phyloP scores from a whole-genome alignment of 495 filamentous ascomycete species.

The Corynascus novoguineensis region DNA sequence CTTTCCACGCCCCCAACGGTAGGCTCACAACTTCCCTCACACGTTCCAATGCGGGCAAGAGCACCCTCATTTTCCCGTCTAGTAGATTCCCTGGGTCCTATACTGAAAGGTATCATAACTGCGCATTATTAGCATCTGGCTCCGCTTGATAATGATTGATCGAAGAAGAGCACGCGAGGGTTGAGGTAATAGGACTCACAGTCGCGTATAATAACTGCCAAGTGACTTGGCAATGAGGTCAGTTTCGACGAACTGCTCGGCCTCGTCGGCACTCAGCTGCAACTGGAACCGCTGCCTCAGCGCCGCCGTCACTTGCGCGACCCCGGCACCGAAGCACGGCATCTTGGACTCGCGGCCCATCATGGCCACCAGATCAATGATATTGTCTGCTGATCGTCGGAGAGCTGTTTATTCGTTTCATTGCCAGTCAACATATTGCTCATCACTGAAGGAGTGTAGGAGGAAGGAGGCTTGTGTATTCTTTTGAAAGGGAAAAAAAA shows the following conservation, averaged over 20 bases:
- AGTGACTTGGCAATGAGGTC: conserved; percentile 64
- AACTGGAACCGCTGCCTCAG: conserved; percentile 64
- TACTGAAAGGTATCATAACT: conserved; percentile 80
- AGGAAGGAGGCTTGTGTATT: too few species aligned
- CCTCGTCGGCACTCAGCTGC: conserved; percentile 67
- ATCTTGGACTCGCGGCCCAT: conserved; percentile 72
- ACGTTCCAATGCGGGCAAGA: too few species aligned
- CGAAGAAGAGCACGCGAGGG: background rate
- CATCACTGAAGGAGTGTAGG: too few species aligned
- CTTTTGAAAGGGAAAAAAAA: conserved; percentile 1
- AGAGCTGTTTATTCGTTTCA: conserved; percentile 42
- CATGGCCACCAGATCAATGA: conserved; percentile 67
- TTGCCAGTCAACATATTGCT: conserved; percentile 3
- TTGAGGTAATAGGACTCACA: conserved; percentile 41
- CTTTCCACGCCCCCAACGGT: background rate
- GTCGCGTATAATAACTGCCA: conserved; percentile 72
- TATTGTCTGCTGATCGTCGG: conserved; percentile 62
- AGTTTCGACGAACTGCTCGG: conserved; percentile 65
- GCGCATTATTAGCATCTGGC: background rate
- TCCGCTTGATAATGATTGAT: conserved; percentile 9
- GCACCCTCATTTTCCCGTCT: background rate
- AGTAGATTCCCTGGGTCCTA: conserved; percentile 74
- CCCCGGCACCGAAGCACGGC: conserved; percentile 66
- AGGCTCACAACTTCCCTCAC: background rate
- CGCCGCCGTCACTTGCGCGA: conserved; percentile 53